Conservation (phyloP, 768 basidiomycete genomes). For the Leccinum uliginosum region DNA sequence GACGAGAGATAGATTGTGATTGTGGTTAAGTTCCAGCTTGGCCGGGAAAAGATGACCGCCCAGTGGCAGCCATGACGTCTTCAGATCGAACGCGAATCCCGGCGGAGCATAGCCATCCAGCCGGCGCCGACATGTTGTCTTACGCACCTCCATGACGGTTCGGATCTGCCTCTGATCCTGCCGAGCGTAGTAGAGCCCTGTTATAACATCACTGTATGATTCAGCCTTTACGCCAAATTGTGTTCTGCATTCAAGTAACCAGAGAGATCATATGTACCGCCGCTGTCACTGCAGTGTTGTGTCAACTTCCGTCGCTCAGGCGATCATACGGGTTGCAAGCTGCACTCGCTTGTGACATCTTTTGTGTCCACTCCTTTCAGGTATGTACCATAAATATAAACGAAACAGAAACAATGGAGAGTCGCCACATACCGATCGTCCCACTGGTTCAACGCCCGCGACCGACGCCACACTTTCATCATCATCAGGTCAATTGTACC, state of each 20-base stretch:
- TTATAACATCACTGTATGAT: not conserved
- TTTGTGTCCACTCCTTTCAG: not conserved
- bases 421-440: not conserved
- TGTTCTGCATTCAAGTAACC: not conserved
- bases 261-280: not conserved
- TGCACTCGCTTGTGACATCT: not conserved
- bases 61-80: not conserved
- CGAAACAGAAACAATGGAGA: not conserved
- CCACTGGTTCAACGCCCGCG: not conserved
- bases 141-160: slow-evolving; percentile 38
- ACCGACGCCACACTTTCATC: not conserved
- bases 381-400: not conserved
- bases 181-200: slow-evolving; percentile 29
- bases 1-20: slow-evolving; percentile 4
- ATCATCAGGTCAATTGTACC: not conserved
- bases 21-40: not conserved
- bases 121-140: not conserved
- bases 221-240: too few species aligned
- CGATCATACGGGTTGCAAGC: not conserved
- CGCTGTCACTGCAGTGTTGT: not conserved
- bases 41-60: not conserved
- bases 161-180: slow-evolving; percentile 45
- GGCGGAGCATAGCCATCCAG: slow-evolving; percentile 39
- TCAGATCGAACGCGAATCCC: slow-evolving; percentile 29
- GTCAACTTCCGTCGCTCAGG: not conserved